Evolutionary conservation across 257 asterid species (phyloP).

Genomic region (Penstemon newberryi): DNA sequence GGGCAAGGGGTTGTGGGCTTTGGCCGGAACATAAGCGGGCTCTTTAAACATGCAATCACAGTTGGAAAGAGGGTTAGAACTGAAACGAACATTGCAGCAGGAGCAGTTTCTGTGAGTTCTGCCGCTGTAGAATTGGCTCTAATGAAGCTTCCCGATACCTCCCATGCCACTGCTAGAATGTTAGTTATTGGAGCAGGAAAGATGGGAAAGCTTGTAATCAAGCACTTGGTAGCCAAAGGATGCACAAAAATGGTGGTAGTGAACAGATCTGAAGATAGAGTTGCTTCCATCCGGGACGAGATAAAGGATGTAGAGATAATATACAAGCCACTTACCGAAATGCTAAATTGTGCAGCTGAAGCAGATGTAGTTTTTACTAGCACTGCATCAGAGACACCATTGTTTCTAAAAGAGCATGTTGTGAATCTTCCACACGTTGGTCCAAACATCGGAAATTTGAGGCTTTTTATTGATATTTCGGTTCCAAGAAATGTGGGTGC

Average conservation of each 20-base stretch:
- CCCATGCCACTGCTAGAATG: constrained; percentile 69
- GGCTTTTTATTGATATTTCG: constrained; percentile 82
- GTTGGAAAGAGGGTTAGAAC: constrained; percentile 92
- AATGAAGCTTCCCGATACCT: constrained; percentile 78
- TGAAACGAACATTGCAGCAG: constrained; percentile 90
- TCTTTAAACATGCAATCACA: constrained; percentile 89
- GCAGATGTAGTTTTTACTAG: constrained; percentile 89
- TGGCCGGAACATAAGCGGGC: constrained; percentile 89
- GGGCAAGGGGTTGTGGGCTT: constrained; percentile 92
- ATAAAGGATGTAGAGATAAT: constrained; percentile 63
- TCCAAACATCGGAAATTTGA: constrained; percentile 47
- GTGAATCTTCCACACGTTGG: constrained; percentile 52
- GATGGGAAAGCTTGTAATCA: constrained; percentile 98
- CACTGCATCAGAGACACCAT: constrained; percentile 75
- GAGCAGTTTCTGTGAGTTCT: constrained; percentile 95
- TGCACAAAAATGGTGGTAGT: constrained; percentile 86
- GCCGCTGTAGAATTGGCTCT: constrained; percentile 93
- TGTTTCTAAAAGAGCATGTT: constrained; percentile 66
- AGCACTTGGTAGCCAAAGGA: constrained; percentile 88
- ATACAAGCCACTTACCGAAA: constrained; percentile 68
- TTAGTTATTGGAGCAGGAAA: constrained; percentile 89
- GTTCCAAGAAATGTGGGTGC: constrained; percentile 93
- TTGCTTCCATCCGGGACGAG: constrained; percentile 75
- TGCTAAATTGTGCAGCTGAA: constrained; percentile 59
- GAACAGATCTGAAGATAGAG: constrained; percentile 76